Base-by-base conservation (phyloP, 306 rosid species). In the Gastrolobium bilobum region DNA sequence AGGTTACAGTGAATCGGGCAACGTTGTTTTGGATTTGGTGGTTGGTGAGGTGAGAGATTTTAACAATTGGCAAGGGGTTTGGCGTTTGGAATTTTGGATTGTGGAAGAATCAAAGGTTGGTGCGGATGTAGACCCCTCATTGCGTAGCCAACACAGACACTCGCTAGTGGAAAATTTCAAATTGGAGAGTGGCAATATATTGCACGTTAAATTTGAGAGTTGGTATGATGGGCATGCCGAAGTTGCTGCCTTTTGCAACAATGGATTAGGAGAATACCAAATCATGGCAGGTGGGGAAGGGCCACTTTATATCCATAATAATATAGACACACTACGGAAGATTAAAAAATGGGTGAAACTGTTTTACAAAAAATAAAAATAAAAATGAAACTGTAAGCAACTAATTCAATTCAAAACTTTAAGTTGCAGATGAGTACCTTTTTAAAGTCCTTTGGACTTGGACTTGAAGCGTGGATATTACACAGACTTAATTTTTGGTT, bases 51-150 rank as follows among this genome's bases (percentile, higher is more conserved):
- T 4, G 3, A 62, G 40, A 33, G 20, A 7, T 10, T 48, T 48
- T 44, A 66, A 38, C 46, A 5, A 48, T 15, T 50, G 1, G 6
- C 13, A 1, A 3, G 67, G 43, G 46, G 15, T 14, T 52, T 33
- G 33, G 3, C 2, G 9, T 50, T 59, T n/a, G n/a, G n/a, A n/a
- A n/a, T n/a, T n/a, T n/a, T n/a, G 52, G 35, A 60, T 64, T 11
- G 62, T 33, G 6, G 62, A 76, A 78, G 85, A 84, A 81, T 72
- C 90, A 40, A 79, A 31, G 69, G 78, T 89, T 82, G 92, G 92
- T 84, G 78, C 77, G 29, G 69, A 66, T 14, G 75, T 34, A 31
- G 85, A 84, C 82, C 46, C 39, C 14, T 2, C 34, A 7, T 7
- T 2, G 30, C 46, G 31, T 7, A 14, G n/a, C 51, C 68, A 20